Evolutionary conservation across 352 stramenopile species (phyloP).

Genomic region (Phytophthora hibernalis): DNA sequence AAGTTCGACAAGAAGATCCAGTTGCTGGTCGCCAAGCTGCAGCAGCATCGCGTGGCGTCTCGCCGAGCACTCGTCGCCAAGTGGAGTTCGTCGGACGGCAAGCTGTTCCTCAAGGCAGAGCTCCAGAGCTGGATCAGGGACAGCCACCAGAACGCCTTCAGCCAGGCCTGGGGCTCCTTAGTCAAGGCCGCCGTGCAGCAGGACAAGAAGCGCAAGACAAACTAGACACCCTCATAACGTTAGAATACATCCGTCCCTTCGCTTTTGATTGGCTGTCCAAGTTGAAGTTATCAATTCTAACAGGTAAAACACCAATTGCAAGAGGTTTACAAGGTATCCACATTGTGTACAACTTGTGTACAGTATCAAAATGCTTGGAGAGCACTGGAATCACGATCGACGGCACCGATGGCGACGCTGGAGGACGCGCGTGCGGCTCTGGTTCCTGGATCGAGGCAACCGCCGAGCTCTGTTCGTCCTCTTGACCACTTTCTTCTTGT

Average conservation of each 20-base stretch:
- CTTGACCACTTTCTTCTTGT: background rate
- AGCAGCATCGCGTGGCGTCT: conserved; percentile 53
- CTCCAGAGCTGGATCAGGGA: conserved; percentile 68
- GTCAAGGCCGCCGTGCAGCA: conserved; percentile 35
- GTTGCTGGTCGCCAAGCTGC: conserved; percentile 71
- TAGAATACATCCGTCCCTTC: background rate
- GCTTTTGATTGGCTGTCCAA: background rate
- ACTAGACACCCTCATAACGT: background rate
- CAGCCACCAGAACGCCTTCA: conserved; percentile 57
- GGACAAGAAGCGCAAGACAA: conserved; percentile 16
- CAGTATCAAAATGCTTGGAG: background rate
- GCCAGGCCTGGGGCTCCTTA: conserved; percentile 53
- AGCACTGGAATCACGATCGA: conserved; percentile 18
- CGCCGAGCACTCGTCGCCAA: conserved; percentile 46
- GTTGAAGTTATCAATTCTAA: background rate
- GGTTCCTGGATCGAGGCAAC: conserved; percentile 17
- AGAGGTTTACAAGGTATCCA: background rate
- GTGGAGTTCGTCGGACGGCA: conserved; percentile 48
- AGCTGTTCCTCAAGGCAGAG: conserved; percentile 56
- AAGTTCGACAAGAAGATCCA: conserved; percentile 91
- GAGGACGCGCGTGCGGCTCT: conserved; percentile 25
- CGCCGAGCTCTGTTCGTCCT: background rate
- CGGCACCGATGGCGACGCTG: conserved; percentile 23
- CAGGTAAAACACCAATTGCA: background rate
- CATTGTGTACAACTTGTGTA: background rate